Base-by-base conservation (phyloP, 2,329 filamentous ascomycete genomes). In the Aspergillus vadensis region DNA sequence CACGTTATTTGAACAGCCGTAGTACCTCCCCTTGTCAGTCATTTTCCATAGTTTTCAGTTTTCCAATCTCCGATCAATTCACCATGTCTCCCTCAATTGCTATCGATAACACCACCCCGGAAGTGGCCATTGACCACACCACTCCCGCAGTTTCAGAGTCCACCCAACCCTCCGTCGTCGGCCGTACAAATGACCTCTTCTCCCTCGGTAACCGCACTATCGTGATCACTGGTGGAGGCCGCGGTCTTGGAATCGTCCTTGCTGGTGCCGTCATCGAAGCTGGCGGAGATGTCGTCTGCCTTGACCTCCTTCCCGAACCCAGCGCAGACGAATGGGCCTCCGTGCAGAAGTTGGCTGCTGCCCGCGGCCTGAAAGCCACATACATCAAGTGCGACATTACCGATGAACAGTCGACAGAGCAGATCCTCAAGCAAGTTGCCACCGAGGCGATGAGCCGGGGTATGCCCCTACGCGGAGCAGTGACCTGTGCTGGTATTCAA, bases 401-500 rank as follows among this genome's bases (percentile, higher is more conserved):
- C 3, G 72, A 79, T 58, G 81, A 83, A 65, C 66, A 67, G 2
- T 70, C 72, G 14, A 76, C 79, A 3, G 71, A 76, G 49, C 55
- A 63, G 3, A 65, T 72, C 0, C 71, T 81, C 14, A 73, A 78
- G 12, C 65, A 72, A 4, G 74, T 81, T 19, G 76, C 76, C 5
- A 69, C 62, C 1, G 61, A 67, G 27, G 65, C 53, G 2, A 17
- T 60, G 51, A 43, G 57, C 12, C 62, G 67, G 12, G 61, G 65
- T 4, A 69, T 63, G 67, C 69, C 68, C 10, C 27, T 72, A 41
- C 55, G 64, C 1, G 69, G 68, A 4, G 66, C 73, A 5, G 75
- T 83, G 56, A 80, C 80, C 5, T 82, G 80, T 58, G 81, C 82
- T 12, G 82, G 81, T 19, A 81, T 83, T 41, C 79, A 82, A 63